Conservation (phyloP, 768 basidiomycete species). For the Macrolepiota fuliginosa region DNA sequence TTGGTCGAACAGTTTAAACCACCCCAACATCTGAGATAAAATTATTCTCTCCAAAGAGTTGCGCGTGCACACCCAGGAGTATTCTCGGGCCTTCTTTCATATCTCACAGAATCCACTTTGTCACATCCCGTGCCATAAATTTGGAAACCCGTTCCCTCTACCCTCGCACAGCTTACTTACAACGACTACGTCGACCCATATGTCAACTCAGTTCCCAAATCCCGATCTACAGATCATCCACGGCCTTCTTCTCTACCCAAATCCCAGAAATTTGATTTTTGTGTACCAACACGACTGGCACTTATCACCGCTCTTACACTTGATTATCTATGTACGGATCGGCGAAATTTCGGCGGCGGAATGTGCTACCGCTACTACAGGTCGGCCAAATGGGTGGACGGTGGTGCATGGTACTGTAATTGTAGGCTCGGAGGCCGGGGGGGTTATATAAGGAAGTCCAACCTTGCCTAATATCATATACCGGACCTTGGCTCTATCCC, state of each 20-base stretch:
- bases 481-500: conserved; percentile 2
- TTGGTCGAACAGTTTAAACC: neutral
- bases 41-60: neutral
- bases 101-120: neutral
- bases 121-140: neutral
- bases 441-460: conserved; percentile 14
- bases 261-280: too few species aligned
- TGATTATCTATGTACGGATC: neutral
- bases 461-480: neutral
- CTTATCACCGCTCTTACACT: neutral
- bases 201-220: conserved; percentile 1
- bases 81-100: conserved; percentile 12
- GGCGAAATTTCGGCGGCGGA: conserved; percentile 11
- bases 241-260: neutral
- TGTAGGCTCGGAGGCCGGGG: neutral
- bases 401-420: conserved; percentile 1
- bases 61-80: neutral
- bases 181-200: neutral
- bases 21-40: too few species aligned
- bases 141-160: neutral
- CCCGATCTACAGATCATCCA: neutral
- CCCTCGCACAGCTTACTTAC: neutral
- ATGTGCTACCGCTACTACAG: neutral
- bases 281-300: too few species aligned
- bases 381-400: conserved; percentile 4